Evolutionary conservation across 2,329 filamentous ascomycete genomes (phyloP).

Genomic region (Aspergillus vadensis): DNA sequence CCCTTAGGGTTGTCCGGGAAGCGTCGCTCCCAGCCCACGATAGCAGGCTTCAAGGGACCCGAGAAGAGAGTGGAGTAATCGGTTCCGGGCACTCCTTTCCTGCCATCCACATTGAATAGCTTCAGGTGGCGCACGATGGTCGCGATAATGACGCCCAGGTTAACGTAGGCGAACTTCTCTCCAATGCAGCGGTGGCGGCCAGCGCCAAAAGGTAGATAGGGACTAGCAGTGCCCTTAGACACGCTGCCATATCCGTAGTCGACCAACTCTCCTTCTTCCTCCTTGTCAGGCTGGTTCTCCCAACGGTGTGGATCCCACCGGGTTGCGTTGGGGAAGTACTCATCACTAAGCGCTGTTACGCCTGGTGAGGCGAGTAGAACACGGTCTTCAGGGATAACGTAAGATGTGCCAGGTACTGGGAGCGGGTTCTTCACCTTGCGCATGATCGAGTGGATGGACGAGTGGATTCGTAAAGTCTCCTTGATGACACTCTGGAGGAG

Average conservation of each 20-base stretch:
- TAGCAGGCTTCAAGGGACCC: slow-evolving; percentile 22
- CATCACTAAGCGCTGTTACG: slow-evolving; percentile 59
- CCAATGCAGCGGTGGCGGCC: slow-evolving; percentile 74
- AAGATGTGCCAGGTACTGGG: slow-evolving; percentile 57
- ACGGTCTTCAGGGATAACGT: slow-evolving; percentile 75
- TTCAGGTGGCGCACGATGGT: slow-evolving; percentile 64
- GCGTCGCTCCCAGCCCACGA: slow-evolving; percentile 23
- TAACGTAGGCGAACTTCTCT: slow-evolving; percentile 74
- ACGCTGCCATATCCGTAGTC: slow-evolving; percentile 65
- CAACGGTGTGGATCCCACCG: slow-evolving; percentile 65
- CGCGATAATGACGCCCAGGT: slow-evolving; percentile 65
- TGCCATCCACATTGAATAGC: slow-evolving; percentile 59
- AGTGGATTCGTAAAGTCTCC: slow-evolving; percentile 71
- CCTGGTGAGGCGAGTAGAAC: slow-evolving; percentile 80
- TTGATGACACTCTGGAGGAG: slow-evolving; percentile 67
- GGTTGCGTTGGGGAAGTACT: slow-evolving; percentile 62
- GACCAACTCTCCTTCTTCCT: slow-evolving; percentile 56
- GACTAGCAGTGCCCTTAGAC: slow-evolving; percentile 61
- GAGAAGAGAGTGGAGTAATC: slow-evolving; percentile 56
- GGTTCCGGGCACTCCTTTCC: slow-evolving; percentile 60
- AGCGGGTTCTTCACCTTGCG: slow-evolving; percentile 71
- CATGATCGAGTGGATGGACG: slow-evolving; percentile 73
- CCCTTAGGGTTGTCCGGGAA: slow-evolving; percentile 10
- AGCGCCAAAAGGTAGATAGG: slow-evolving; percentile 72
- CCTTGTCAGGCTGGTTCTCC: slow-evolving; percentile 48